Base-by-base conservation (phyloP, 805 yeast genomes). In the Alloascoidea africana region DNA sequence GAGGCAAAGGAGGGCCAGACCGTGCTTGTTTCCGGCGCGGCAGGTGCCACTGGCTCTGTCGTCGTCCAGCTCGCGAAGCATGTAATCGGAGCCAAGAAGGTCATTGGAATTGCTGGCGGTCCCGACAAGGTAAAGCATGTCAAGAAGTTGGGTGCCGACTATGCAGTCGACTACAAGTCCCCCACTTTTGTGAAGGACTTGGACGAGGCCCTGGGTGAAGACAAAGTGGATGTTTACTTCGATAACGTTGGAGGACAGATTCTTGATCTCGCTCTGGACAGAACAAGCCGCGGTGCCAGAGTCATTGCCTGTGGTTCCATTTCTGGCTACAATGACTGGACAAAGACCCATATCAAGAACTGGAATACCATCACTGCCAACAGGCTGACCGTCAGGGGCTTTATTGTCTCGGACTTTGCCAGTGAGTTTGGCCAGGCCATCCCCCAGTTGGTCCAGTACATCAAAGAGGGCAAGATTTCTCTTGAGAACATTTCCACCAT, bases 21-120 rank as follows among this genome's bases (percentile, higher is more conserved):
- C 4, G 60, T 70, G 44, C 54, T 74, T 34, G 58, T 76, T 34
- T 68, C 76, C 14, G 83, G 81, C 40, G 84, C 84, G 11, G 67
- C 77, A 4, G 85, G 85, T 42, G 81, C 82, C n/a, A 76, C 77
- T n/a, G 84, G 84, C 11, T 64, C 72, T 17, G 55, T 65, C 36
- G 68, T 62, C 36, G 68, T 74, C 15, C 82, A 75, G 51, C 50
- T 76, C 8, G 76, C 81, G 33, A 58, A 70, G 42, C 56, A 65
- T 32, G 53, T 69, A 6, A 60, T 67, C 49, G 67, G 68, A 27
- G 77, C 77, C 18, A 54, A 62, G 33, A 67, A 62, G 45, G 75
- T 76, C 17, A 62, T 74, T 49, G 83, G 76, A 33, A 65, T 74
- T 44, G 71, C 81, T 14, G 81, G 83, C 39, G 68, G 75, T 5